Conservation (phyloP, 2,329 filamentous ascomycete genomes). For the Coleophoma crateriformis region DNA sequence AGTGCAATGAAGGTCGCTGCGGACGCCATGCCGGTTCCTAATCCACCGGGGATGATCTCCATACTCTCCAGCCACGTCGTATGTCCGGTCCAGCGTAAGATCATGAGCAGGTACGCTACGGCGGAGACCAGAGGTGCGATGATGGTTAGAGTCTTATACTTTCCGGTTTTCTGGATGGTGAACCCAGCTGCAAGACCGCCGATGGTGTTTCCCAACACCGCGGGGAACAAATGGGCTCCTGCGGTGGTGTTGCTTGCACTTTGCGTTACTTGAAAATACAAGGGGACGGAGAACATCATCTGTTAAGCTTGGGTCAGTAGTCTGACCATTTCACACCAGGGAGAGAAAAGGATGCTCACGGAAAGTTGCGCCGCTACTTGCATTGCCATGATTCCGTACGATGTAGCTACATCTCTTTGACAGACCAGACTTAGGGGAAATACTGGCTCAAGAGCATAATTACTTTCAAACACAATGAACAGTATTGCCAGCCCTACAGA, state of each 20-base stretch:
- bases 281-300: conserved; percentile 60
- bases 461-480: conserved; percentile 28
- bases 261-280: conserved; percentile 64
- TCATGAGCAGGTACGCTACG: conserved; percentile 44
- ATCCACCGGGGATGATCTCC: conserved; percentile 52
- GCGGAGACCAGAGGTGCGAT: conserved; percentile 43
- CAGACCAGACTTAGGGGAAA: conserved; percentile 50
- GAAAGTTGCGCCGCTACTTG: conserved; percentile 54
- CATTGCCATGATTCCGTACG: conserved; percentile 44
- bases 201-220: conserved; percentile 60
- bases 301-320: conserved; percentile 13
- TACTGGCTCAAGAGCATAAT: conserved; percentile 47
- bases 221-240: conserved; percentile 57
- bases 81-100: conserved; percentile 53
- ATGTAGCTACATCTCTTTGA: conserved; percentile 45
- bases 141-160: conserved; percentile 50
- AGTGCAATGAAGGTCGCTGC: conserved; percentile 43
- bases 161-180: conserved; percentile 40
- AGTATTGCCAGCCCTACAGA: conserved; percentile 20
- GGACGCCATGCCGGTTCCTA: conserved; percentile 41
- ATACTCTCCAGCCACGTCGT: conserved; percentile 50
- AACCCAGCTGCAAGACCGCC: conserved; percentile 55
- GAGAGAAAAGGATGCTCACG: conserved; percentile 28
- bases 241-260: conserved; percentile 52
- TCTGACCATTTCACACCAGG: neutral